Percentiles rank a stretch among this genome's conserved stretches.
phyloP scores from a whole-genome alignment of 306 rosid genomes.

The Sesbania bispinosa region DNA sequence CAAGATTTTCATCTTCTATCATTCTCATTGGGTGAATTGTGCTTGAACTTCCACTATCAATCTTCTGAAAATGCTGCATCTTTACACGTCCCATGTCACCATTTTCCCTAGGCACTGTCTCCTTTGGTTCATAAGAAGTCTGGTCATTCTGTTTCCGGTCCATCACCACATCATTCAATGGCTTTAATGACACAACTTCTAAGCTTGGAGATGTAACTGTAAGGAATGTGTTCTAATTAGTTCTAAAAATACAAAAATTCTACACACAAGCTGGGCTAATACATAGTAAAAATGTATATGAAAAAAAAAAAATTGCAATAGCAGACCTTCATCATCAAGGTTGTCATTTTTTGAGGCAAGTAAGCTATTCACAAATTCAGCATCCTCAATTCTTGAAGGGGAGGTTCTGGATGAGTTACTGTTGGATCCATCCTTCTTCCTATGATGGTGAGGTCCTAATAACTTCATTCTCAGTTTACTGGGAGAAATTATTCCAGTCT shows the following conservation, averaged over 20 bases:
- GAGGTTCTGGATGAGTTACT: slow-evolving; percentile 91
- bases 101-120: slow-evolving; percentile 45
- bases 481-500: slow-evolving; percentile 93
- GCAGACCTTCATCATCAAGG: slow-evolving; percentile 71
- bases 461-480: slow-evolving; percentile 94
- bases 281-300: not conserved
- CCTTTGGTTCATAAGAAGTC: slow-evolving; percentile 40
- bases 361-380: slow-evolving; percentile 72
- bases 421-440: slow-evolving; percentile 84
- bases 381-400: slow-evolving; percentile 71
- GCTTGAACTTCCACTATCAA: slow-evolving; percentile 59
- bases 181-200: slow-evolving; percentile 44
- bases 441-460: slow-evolving; percentile 63
- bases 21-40: slow-evolving; percentile 55
- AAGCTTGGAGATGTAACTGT: slow-evolving; percentile 62
- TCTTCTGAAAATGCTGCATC: slow-evolving; percentile 48
- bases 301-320: not conserved
- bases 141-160: slow-evolving; percentile 24
- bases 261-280: not conserved
- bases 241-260: not conserved
- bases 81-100: slow-evolving; percentile 31
- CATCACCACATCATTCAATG: slow-evolving; percentile 27
- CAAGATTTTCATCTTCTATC: slow-evolving; percentile 79
- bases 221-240: slow-evolving; percentile 30
- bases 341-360: slow-evolving; percentile 43